These are phyloP conservation scores for Verticillium dahliae DNA, from an alignment of 2,329 filamentous ascomycete species.

Conservation along the genomic window DNA sequence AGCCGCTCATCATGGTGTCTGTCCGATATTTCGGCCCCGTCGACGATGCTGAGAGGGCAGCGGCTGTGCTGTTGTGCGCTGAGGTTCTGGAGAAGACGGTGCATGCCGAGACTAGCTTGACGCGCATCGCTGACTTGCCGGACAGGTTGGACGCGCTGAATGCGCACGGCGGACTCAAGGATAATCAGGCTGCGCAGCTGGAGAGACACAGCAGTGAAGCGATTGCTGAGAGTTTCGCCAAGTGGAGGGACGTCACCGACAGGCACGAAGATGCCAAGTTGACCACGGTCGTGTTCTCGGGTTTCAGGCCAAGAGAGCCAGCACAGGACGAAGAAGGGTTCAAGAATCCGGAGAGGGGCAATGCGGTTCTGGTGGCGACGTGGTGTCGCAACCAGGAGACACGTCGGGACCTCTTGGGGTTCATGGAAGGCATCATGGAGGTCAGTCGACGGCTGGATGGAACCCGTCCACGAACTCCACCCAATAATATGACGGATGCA, in stretches of 20 bases:
- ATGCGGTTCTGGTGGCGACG: conserved; percentile 5
- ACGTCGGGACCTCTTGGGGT: neutral
- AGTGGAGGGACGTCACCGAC: conserved; percentile 16
- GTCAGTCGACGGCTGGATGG: conserved; percentile 8
- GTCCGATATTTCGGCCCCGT: conserved; percentile 17
- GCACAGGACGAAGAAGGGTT: conserved; percentile 7
- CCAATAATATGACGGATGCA: conserved; percentile 15
- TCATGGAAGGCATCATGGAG: conserved; percentile 8
- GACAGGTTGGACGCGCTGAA: conserved; percentile 15
- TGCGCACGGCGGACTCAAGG: conserved; percentile 21
- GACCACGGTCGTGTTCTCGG: conserved; percentile 10
- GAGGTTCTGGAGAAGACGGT: conserved; percentile 14
- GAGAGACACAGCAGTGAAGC: conserved; percentile 5
- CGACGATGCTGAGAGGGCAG: conserved; percentile 15
- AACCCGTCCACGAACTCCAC: conserved; percentile 9
- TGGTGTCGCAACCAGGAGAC: conserved; percentile 12
- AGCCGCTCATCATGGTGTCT: conserved; percentile 19
- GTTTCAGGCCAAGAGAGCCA: neutral
- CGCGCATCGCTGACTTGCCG: conserved; percentile 16
- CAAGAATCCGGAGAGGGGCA: conserved; percentile 13
- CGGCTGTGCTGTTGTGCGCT: conserved; percentile 10
- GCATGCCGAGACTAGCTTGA: conserved; percentile 13
- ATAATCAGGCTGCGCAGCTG: conserved; percentile 16
- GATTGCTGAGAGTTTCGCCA: conserved; percentile 14
- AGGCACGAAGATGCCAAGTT: conserved; percentile 11